Evolutionary conservation across 148 eudicot species (phyloP).

Genomic region (Linanthus parryae): DNA sequence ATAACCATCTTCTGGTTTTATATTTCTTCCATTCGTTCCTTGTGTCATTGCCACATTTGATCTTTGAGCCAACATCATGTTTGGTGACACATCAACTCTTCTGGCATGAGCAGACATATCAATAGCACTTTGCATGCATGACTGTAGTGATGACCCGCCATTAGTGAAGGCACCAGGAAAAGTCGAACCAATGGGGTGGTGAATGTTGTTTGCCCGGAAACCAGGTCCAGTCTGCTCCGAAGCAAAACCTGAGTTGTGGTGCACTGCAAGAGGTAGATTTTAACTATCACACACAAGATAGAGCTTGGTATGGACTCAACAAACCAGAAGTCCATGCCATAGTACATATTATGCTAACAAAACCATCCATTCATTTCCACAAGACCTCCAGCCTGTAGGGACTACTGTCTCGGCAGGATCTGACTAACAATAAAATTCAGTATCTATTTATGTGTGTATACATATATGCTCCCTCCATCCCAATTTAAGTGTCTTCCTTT

Average conservation of each 20-base stretch:
- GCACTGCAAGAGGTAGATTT: slow-evolving; percentile 33
- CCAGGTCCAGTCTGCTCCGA: slow-evolving; percentile 38
- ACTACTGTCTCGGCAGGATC: no score
- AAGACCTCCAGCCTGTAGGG: no score
- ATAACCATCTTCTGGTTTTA: slow-evolving; percentile 50
- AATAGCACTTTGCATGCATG: slow-evolving; percentile 27
- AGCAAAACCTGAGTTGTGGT: slow-evolving; percentile 49
- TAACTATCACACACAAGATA: not conserved
- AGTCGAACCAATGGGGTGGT: slow-evolving; percentile 30
- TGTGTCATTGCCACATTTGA: slow-evolving; percentile 50
- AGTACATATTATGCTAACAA: not conserved
- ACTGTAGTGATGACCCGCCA: slow-evolving; percentile 45
- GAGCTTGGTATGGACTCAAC: no score
- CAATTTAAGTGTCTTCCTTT: no score
- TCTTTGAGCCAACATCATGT: slow-evolving; percentile 47
- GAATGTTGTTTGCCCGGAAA: slow-evolving; percentile 49
- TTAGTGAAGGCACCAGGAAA: slow-evolving; percentile 39
- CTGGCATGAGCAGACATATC: slow-evolving; percentile 37
- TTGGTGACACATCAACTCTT: slow-evolving; percentile 34
- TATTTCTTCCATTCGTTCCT: slow-evolving; percentile 46
- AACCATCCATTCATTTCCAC: no score
- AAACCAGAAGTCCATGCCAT: not conserved
- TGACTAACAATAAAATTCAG: no score
- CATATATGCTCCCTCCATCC: no score
- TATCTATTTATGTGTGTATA: no score